Base-by-base conservation (phyloP, 2,329 filamentous ascomycete species). In the Ophiocordyceps australis region DNA sequence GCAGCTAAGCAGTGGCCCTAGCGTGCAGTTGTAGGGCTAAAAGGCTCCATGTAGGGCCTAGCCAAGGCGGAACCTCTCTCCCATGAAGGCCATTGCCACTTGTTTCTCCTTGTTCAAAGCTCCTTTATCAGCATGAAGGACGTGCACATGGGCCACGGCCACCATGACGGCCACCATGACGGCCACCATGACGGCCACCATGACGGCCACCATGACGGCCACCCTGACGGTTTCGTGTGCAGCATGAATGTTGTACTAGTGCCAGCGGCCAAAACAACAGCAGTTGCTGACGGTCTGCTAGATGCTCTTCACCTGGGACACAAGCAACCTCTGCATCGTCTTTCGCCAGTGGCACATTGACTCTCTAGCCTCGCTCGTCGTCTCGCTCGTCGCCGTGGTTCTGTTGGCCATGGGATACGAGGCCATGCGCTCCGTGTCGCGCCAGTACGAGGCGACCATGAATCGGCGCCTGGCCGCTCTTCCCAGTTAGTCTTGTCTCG, bases 231-330 rank as follows among this genome's bases (percentile, higher is more conserved):
- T n/a, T n/a, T n/a, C 37, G 70, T 73, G 61, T 94, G 85, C 65
- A 85, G 62, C 52, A 94, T 94, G 82, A 93, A 85, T 52, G 85
- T 86, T 16, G 14, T 3, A 6, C n/a, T 12, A 7, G 6, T 13
- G 23, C 23, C n/a, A n/a, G n/a, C n/a, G n/a, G n/a, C n/a, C n/a
- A n/a, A n/a, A n/a, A n/a, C 25, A 15, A 23, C 28, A 22, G 22
- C 14, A 16, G 22, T 24, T 4, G 30, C 18, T 29, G 13, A 16
- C 10, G 14, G 17, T 14, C 25, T n/a, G n/a, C 13, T 38, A 93
- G 83, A 95, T 94, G 86, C 72, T 95, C 38, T 98, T 98, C 60
- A 95, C 83, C 33, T 98, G 86, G 86, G 72, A 83, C 49, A 86
- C 85, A 3, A 69, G 64, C 29, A 78, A 95, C 55, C 80, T 98